A percentile compares a stretch with the other conserved stretches of the same genome.
Conservation (phyloP, 768 basidiomycete genomes). For the Fomitopsis serialis region DNA sequence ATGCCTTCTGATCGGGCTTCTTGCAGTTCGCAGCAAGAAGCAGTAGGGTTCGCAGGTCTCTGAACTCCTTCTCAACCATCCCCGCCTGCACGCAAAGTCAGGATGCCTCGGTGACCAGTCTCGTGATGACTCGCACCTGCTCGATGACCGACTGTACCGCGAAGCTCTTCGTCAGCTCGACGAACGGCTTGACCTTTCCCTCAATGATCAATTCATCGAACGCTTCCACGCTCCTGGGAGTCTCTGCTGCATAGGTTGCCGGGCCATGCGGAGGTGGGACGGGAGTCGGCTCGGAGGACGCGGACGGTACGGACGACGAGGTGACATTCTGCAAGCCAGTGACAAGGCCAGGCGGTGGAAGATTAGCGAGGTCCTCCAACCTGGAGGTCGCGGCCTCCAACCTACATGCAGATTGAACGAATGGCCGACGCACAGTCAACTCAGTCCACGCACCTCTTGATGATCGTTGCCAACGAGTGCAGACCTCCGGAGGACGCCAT, state of each 20-base stretch:
- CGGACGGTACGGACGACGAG: slow-evolving; percentile 4
- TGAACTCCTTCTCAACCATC: slow-evolving; percentile 62
- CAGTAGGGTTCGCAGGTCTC: slow-evolving; percentile 64
- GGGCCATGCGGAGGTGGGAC: slow-evolving; percentile 26
- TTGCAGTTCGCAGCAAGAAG: slow-evolving; percentile 65
- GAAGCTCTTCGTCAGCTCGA: slow-evolving; percentile 65
- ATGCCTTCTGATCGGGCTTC: slow-evolving; percentile 64
- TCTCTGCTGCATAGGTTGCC: slow-evolving; percentile 32
- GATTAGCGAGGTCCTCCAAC: slow-evolving; percentile 81
- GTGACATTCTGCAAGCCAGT: slow-evolving; percentile 9
- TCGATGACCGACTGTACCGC: slow-evolving; percentile 67
- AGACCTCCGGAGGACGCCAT: slow-evolving; percentile 37
- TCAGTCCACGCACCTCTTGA: slow-evolving; percentile 54
- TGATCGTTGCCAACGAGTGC: slow-evolving; percentile 74
- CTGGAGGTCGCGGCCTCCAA: slow-evolving; percentile 91
- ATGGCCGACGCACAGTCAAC: neutral
- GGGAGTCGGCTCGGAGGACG: slow-evolving; percentile 21
- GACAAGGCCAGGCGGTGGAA: slow-evolving; percentile 26
- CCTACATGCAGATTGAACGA: slow-evolving; percentile 33
- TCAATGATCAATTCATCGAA: slow-evolving; percentile 74
- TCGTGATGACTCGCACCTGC: slow-evolving; percentile 49
- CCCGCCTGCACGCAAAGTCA: slow-evolving; percentile 43
- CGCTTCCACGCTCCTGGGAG: slow-evolving; percentile 58
- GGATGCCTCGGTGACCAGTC: neutral
- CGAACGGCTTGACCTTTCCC: slow-evolving; percentile 67